Conservation (phyloP, 1,139 yeast species). For the Pichia sp. region DNA sequence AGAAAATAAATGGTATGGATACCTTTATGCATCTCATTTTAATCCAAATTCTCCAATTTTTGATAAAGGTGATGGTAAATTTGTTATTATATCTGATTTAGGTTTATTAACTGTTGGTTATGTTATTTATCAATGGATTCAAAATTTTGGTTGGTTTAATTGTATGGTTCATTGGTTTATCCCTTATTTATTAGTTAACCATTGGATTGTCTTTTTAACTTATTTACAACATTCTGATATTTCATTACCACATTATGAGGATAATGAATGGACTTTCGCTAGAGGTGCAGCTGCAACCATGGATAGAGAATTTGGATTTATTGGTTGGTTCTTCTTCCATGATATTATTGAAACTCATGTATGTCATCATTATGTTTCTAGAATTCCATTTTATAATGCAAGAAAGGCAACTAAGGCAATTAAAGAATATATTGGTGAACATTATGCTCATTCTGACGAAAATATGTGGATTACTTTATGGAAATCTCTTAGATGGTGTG, state of each 20-base stretch:
- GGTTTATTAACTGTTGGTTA: conserved; percentile 55
- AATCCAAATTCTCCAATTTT: conserved; percentile 69
- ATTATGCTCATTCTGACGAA: conserved; percentile 60
- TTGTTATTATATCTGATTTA: conserved; percentile 62
- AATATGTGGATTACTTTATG: conserved; percentile 71
- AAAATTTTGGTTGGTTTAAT: conserved; percentile 56
- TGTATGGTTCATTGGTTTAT: conserved; percentile 65
- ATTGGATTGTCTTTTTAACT: conserved; percentile 85
- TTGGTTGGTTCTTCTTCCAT: conserved; percentile 77
- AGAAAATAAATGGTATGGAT: conserved; percentile 31
- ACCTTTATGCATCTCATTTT: conserved; percentile 51
- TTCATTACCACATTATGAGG: conserved; percentile 70
- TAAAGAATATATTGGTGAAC: conserved; percentile 76
- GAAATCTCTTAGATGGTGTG: conserved; percentile 68
- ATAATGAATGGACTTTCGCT: conserved; percentile 75
- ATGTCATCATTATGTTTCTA: conserved; percentile 75
- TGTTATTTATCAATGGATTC: conserved; percentile 58
- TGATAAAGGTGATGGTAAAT: conserved; percentile 64
- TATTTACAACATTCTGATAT: conserved; percentile 83
- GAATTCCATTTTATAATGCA: conserved; percentile 84
- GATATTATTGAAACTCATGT: conserved; percentile 89
- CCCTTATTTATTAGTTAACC: conserved; percentile 79
- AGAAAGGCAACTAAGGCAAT: conserved; percentile 76
- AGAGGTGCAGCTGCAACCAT: conserved; percentile 87
- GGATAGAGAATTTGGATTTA: conserved; percentile 77